These are phyloP conservation scores for Penicillium pulvis DNA, from an alignment of 495 filamentous ascomycete species.

Conservation along the genomic window DNA sequence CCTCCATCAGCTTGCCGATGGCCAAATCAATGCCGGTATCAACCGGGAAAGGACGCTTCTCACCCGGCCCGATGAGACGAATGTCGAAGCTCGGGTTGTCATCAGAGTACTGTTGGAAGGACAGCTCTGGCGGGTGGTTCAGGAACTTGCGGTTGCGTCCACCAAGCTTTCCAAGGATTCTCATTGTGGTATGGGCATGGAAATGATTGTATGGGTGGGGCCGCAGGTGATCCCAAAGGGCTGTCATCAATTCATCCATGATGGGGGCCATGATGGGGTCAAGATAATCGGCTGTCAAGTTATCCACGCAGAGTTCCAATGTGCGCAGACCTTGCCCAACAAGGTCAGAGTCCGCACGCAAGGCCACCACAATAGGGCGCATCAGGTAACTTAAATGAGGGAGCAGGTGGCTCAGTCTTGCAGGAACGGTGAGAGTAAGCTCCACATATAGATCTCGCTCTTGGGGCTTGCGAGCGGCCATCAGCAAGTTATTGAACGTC, in stretches of 20 bases:
- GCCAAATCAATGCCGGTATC: slow-evolving; percentile 85
- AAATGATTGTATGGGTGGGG: slow-evolving; percentile 95
- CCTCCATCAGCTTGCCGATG: slow-evolving; percentile 80
- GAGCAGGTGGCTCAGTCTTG: slow-evolving; percentile 88
- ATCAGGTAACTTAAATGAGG: slow-evolving; percentile 98
- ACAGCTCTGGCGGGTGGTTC: slow-evolving; percentile 78
- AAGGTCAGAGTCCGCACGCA: slow-evolving; percentile 88
- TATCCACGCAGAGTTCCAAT: slow-evolving; percentile 95
- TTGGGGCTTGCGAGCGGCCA: slow-evolving; percentile 82
- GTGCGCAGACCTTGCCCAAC: slow-evolving; percentile 93
- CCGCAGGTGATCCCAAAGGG: slow-evolving; percentile 89
- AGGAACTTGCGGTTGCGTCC: slow-evolving; percentile 94
- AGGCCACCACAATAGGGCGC: slow-evolving; percentile 92
- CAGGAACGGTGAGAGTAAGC: slow-evolving; percentile 92
- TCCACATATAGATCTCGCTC: slow-evolving; percentile 98
- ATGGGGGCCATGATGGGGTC: slow-evolving; percentile 99
- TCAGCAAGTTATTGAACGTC: slow-evolving; percentile 89
- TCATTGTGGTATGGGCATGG: slow-evolving; percentile 94
- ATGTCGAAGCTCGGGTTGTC: slow-evolving; percentile 85
- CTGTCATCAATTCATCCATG: slow-evolving; percentile 97
- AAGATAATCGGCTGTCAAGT: slow-evolving; percentile 94
- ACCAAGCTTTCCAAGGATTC: slow-evolving; percentile 97
- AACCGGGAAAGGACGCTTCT: slow-evolving; percentile 83
- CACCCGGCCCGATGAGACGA: slow-evolving; percentile 81
- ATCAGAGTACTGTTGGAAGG: slow-evolving; percentile 82